Base-by-base conservation (phyloP, 2,329 filamentous ascomycete genomes). In the Nakataea oryzae region DNA sequence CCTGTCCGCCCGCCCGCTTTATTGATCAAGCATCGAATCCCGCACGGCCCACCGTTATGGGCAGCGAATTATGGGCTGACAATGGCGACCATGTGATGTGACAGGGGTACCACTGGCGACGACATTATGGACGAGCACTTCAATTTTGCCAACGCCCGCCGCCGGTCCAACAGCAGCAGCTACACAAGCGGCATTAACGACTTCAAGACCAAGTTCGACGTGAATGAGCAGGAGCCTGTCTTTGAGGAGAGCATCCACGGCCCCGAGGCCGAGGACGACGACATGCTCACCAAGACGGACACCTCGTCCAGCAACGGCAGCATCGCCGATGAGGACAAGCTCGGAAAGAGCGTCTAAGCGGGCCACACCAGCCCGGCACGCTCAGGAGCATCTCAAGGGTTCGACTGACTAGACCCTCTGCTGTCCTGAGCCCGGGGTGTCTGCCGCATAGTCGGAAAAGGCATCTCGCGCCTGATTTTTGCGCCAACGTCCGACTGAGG, bases 131-230 rank as follows among this genome's bases (percentile, higher is more conserved):
- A 97, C 73, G 86, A 89, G 70, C 80, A 86, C 68, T 96, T 95
- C 80, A 92, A 86, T 72, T 87, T 96, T 72, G 83, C 82, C 80
- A 95, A 97, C 70, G 80, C 89, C 63, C 91, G 93, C 66, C 95
- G 93, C 74, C 92, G 91, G 74, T 96, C 91, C 77, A 97, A 97
- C 80, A 93, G 89, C 74, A 93, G 88, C 78, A 86, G 83, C 70
- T 83, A 88, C 69, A 86, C 85, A 62, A 83, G 86, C 70, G 81
- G 86, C 69, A 79, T 91, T 68, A 82, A 84, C 64, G 86, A 93
- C 73, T 91, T 96, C 79, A 96, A 95, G 83, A 96, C 93, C 76
- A 99, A 99, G 79, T 97, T 97, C 74, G 95, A 99, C 76, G 81
- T 90, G 68, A 83, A 91, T 73, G 95, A 97, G 69, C 81, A 85